Evolutionary conservation across 331 rosid genomes (phyloP), one percentile per base, ranked within the genome.

Genomic region (Pyracantha coccinea): DNA sequence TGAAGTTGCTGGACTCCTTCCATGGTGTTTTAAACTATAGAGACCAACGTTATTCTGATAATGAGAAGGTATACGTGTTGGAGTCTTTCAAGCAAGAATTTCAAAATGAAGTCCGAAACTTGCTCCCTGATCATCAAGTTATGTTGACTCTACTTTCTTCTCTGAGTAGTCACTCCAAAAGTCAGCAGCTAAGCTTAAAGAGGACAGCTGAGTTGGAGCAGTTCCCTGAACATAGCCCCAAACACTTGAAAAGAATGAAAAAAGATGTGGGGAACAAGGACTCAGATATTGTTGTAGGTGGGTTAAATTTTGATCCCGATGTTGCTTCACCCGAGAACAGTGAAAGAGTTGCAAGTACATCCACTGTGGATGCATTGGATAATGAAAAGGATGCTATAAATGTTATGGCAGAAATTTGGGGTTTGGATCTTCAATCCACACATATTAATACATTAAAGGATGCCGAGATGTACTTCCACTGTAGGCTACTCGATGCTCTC

Each of bases 111-210:
- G 89, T 86, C 65, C 93, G 87, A 76, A 84, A 83, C 28, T 85
- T 81, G 71, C 90, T 94, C 74, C 99, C 99, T 75, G 94, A 89
- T 90, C 81, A 88, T 32, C 93, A 94, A 76, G 92, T 94, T 79
- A 72, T 92, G 53, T 77, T 92, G 81, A 78, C 83, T 75, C 85
- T 85, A 65, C 84, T 94, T 73, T 88, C 96, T 44, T 85, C 96
- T 71, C 57, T 87, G 74, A 85, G 84, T 78, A 28, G 85, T 52
- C 87, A 77, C 72, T 83, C 83, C 31, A 93, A 84, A 83, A 79
- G 78, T 35, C 68, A 59, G 4, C 78, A 67, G 21, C 78, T 79
- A 45, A 29, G 68, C 70, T 73, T 73, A 63, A 94, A 94, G 84
- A 89, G 97, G 83, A 81, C 82, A 59, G 79, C 88, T 21, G 57